Percentiles rank a stretch among this genome's conserved stretches.
These are phyloP conservation scores for Apiospora phragmitis DNA, from an alignment of 2,329 filamentous ascomycete genomes.

Conservation along the genomic window DNA sequence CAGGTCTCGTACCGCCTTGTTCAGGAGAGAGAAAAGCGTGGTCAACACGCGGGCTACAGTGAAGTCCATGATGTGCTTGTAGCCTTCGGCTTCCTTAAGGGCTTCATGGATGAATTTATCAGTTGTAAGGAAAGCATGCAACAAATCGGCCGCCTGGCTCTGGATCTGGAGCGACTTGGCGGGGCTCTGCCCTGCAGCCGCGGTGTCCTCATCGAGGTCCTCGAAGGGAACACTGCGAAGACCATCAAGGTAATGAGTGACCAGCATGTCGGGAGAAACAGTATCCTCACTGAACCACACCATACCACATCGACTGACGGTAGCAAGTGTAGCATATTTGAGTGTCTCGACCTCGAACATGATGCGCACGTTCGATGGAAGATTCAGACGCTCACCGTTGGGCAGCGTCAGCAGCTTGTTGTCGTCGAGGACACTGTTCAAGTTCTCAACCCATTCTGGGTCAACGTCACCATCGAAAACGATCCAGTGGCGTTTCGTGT, in stretches of 20 bases:
- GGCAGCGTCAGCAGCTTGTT: slow-evolving; percentile 97
- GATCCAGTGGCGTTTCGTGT: slow-evolving; percentile 97
- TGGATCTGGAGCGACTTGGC: slow-evolving; percentile 80
- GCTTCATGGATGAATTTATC: slow-evolving; percentile 81
- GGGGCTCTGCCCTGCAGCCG: slow-evolving; percentile 72
- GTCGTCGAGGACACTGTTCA: slow-evolving; percentile 99
- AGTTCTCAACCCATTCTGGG: slow-evolving; percentile 98
- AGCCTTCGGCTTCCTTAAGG: slow-evolving; percentile 72
- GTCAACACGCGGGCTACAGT: slow-evolving; percentile 87
- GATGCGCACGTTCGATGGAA: slow-evolving; percentile 93
- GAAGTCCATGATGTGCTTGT: slow-evolving; percentile 98
- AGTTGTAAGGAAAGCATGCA: slow-evolving; percentile 72
- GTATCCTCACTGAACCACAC: slow-evolving; percentile 99
- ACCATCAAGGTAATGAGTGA: slow-evolving; percentile 84
- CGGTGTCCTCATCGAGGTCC: slow-evolving; percentile 90
- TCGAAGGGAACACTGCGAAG: slow-evolving; percentile 85
- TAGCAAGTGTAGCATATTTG: slow-evolving; percentile 95
- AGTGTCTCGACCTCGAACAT: slow-evolving; percentile 99
- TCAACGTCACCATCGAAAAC: slow-evolving; percentile 99
- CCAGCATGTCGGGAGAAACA: slow-evolving; percentile 89
- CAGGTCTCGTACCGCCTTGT: slow-evolving; percentile 88
- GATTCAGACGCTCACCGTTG: slow-evolving; percentile 94
- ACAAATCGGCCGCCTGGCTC: slow-evolving; percentile 73
- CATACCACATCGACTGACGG: slow-evolving; percentile 99
- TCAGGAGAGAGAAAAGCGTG: slow-evolving; percentile 92